Percentiles rank a stretch among this genome's conserved stretches.
Conservation (phyloP, 495 filamentous ascomycete genomes). For the Saxophila tyrrhenica region DNA sequence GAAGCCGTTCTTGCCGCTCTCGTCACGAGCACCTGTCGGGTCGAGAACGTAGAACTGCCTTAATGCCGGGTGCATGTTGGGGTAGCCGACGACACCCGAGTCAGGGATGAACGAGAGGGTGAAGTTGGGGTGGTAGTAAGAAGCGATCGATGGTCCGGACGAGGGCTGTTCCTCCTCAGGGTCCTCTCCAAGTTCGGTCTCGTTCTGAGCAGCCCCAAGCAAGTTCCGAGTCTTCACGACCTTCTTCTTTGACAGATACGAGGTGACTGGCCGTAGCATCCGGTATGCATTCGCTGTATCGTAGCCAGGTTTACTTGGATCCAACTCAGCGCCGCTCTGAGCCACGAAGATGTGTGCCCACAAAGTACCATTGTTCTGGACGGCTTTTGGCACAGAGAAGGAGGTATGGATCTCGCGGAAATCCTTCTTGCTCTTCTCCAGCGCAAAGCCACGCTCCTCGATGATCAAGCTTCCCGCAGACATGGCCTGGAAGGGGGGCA, state of each 20-base stretch:
- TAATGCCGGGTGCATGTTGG: conserved; percentile 59
- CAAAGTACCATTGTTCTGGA: conserved; percentile 85
- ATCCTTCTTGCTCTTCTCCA: conserved; percentile 66
- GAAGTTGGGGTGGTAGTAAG: conserved; percentile 93
- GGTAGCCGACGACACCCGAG: conserved; percentile 52
- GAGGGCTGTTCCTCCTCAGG: conserved; percentile 34
- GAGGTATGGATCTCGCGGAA: conserved; percentile 64
- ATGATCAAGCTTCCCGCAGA: conserved; percentile 51
- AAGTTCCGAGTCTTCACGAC: conserved; percentile 81
- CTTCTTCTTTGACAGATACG: conserved; percentile 88
- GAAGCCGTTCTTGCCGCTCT: conserved; percentile 80
- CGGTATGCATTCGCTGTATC: conserved; percentile 66
- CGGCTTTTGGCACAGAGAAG: conserved; percentile 63
- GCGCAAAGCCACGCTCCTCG: conserved; percentile 66
- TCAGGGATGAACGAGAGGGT: conserved; percentile 82
- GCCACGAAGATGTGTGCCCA: conserved; percentile 89
- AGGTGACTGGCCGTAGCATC: conserved; percentile 73
- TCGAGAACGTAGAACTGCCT: conserved; percentile 72
- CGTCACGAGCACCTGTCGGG: conserved; percentile 59
- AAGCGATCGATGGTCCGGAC: conserved; percentile 56
- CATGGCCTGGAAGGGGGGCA: conserved; percentile 51
- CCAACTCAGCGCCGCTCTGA: conserved; percentile 58
- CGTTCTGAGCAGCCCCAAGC: conserved; percentile 44
- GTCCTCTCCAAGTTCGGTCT: conserved; percentile 34
- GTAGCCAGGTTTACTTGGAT: conserved; percentile 60